Base-by-base conservation (phyloP, 345 rosid species). In the Orychophragmus violaceus region DNA sequence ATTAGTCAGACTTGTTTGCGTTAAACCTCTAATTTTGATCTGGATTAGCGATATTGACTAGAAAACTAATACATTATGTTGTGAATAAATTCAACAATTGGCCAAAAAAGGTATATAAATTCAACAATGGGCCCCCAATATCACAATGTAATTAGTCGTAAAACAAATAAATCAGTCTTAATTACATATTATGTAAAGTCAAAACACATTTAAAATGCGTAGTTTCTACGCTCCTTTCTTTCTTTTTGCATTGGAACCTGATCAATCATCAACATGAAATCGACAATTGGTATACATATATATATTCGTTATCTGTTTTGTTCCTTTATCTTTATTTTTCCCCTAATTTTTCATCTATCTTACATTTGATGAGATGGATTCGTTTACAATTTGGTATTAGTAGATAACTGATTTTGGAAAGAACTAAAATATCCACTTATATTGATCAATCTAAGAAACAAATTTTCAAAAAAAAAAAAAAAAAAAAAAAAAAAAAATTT, bases 211-310 rank as follows among this genome's bases (percentile, higher is more conserved):
- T 42, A 41, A 44, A 25, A 42, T 54, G 75, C 75, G 69, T 71
- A 62, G 23, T 62, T 62, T 54, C 39, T 53, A 71, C 63, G 75
- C 69, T 44, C 29, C 1, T 44, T 42, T 53, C 3, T 54, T 32
- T 5, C 39, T 44, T 62, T 64, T 52, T 7, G 68, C 68, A 71
- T 71, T 23, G 75, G 75, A 71, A 71, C 39, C 69, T 70, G 75
- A 70, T 70, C 16, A 70, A 19, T 37, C 45, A 62, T 70, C 69
- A 62, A 42, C 28, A 61, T 53, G 48, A 62, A 46, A 41, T 54
- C 21, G 75, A 70, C 69, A 62, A 53, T 60, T 61, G 62, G 56
- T 62, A 42, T 22, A 6, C 27, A n/a, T n/a, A n/a, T n/a, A n/a
- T n/a, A 62, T 62, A 62, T 54, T 71, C 69, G 24, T 13, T 62